A percentile compares a stretch with the other conserved stretches of the same genome.
These are phyloP conservation scores for Trichomonas tenax DNA, from an alignment of 208 protist species.

Conservation along the genomic window DNA sequence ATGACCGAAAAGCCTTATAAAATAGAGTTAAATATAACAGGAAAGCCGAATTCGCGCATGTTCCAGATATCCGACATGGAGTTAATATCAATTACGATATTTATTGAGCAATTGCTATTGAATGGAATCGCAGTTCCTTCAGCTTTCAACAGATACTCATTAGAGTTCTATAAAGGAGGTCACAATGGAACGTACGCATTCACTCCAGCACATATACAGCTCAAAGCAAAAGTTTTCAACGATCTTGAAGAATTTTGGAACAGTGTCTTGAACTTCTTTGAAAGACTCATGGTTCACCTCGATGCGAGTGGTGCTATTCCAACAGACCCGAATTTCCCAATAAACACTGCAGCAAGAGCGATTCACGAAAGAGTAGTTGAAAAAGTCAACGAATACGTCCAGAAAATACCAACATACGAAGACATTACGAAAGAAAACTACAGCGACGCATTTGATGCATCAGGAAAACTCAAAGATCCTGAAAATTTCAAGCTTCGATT, in stretches of 20 bases:
- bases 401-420: not conserved
- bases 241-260: not conserved
- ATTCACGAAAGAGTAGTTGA: not conserved
- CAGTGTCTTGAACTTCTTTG: not conserved
- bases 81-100: not conserved
- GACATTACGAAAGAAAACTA: not conserved
- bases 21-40: not conserved
- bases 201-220: not conserved
- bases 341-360: not conserved
- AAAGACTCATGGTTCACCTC: not conserved
- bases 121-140: slow-evolving; percentile 15
- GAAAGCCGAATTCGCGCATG: not conserved
- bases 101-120: not conserved
- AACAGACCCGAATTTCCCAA: not conserved
- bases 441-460: not conserved
- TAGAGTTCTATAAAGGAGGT: not conserved
- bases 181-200: not conserved
- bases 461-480: not conserved
- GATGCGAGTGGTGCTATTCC: not conserved
- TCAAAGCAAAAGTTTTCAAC: not conserved
- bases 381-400: not conserved
- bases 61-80: not conserved
- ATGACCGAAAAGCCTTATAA: not conserved
- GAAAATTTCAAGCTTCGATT: not conserved
- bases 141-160: not conserved